phyloP scores from a whole-genome alignment of 2,329 filamentous ascomycete genomes.

The Cladophialophora exuberans region DNA sequence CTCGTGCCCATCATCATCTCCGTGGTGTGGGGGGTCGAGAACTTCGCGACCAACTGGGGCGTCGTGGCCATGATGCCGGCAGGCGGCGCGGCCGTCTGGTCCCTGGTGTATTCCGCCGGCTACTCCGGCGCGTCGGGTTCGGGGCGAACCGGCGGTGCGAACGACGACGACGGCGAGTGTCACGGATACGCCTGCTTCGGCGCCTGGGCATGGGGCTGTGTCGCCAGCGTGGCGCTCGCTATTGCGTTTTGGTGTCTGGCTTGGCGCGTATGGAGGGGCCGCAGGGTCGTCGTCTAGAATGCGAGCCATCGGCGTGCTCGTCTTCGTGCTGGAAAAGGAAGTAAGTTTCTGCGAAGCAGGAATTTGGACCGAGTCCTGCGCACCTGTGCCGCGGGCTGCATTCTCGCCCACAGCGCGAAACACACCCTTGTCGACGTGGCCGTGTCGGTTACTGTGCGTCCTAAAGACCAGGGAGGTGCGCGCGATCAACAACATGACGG shows the following conservation, averaged over 20 bases:
- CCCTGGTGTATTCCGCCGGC: constrained; percentile 73
- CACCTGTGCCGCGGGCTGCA: no score
- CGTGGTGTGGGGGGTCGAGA: constrained; percentile 98
- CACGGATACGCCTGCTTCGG: constrained; percentile 83
- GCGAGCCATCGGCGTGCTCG: background rate
- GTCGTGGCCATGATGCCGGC: constrained; percentile 93
- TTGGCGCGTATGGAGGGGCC: constrained; percentile 81
- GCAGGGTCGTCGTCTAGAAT: constrained; percentile 69
- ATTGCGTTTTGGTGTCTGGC: constrained; percentile 73
- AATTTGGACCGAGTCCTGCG: no score
- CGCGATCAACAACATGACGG: no score
- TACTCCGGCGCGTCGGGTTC: constrained; percentile 40
- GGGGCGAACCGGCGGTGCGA: no score
- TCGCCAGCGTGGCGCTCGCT: constrained; percentile 76
- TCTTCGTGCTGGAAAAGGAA: no score
- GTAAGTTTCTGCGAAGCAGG: no score
- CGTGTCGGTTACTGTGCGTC: no score
- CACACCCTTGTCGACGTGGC: no score
- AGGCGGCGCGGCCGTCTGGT: constrained; percentile 85
- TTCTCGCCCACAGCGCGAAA: no score
- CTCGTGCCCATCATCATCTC: constrained; percentile 89
- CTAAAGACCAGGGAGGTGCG: no score
- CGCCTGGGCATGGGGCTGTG: constrained; percentile 79
- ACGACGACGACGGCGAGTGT: constrained; percentile 62
- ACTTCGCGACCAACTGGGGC: constrained; percentile 98